phyloP scores from a whole-genome alignment of 2,329 filamentous ascomycete genomes.

The Escovopsis sp. region DNA sequence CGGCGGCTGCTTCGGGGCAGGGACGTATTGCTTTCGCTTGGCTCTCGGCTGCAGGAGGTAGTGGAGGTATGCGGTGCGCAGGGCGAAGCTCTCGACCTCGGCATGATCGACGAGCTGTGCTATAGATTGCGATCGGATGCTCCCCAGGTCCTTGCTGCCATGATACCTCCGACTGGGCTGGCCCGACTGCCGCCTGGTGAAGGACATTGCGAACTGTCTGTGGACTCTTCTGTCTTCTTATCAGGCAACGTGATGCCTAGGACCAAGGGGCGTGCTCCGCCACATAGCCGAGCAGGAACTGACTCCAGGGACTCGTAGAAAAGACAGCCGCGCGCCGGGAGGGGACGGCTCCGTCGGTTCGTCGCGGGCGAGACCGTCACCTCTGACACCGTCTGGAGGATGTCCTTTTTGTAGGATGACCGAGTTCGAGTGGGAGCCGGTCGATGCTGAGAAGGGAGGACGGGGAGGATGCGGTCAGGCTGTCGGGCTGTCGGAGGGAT shows the following conservation, averaged over 20 bases:
- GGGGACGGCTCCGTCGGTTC: not conserved
- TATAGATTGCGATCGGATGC: constrained; percentile 30
- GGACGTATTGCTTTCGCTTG: constrained; percentile 77
- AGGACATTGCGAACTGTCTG: constrained; percentile 28
- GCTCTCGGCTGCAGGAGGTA: constrained; percentile 85
- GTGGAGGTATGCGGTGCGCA: constrained; percentile 80
- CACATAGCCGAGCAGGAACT: constrained; percentile 14
- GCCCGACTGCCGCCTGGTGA: constrained; percentile 32
- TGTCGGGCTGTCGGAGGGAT: not conserved
- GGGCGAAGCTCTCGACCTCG: constrained; percentile 81
- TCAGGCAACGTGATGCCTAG: constrained; percentile 18
- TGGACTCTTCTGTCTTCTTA: constrained; percentile 9
- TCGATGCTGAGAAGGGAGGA: not conserved
- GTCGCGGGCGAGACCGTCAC: not conserved
- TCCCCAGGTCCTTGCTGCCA: constrained; percentile 27
- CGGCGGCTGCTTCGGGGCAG: constrained; percentile 38
- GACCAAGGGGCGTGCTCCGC: constrained; percentile 12
- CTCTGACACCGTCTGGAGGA: not conserved
- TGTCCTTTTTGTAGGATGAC: not conserved
- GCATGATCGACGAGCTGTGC: constrained; percentile 42
- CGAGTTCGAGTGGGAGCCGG: not conserved
- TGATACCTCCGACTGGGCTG: constrained; percentile 30
- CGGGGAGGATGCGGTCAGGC: not conserved
- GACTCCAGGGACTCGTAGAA: not conserved
- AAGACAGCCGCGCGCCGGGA: constrained; percentile 1